Evolutionary conservation across 75 land plant species (phyloP), one percentile per base, ranked within the genome.

Genomic region (Sequoiadendron giganteum): DNA sequence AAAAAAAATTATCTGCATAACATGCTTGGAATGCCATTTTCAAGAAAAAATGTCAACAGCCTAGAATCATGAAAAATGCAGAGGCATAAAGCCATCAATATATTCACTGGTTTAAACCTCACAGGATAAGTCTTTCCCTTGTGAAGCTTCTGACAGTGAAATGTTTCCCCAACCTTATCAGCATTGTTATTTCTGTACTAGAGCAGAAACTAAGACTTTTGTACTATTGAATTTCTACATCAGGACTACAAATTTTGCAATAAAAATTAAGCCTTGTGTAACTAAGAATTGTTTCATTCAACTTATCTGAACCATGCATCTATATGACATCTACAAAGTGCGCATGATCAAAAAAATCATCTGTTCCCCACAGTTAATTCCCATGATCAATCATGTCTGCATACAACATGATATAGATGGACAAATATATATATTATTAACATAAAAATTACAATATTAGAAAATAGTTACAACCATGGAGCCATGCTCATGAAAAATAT

Each of bases 101-200:
- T 82, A 82, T 82, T 82, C 84, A 82, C 84, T n/a, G 84, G 84
- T 82, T 82, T 82, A 82, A 82, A 82, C 84, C 43, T 82, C 52
- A 82, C 84, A 82, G 16, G 84, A 45, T 25, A 82, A 82, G 84
- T 28, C 84, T 82, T 82, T 15, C 30, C 84, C 84, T 82, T 82
- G 49, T 82, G 84, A 82, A 82, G 84, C 84, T 82, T 82, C 84
- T 82, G 84, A 47, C 84, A 82, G 54, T 82, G 84, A 82, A 82
- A 45, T 8, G 84, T n/a, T 45, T n/a, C 14, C 47, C n/a, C 15
- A 82, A 25, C 32, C 16, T 49, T 10, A 47, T 0, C n/a, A 45
- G n/a, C 15, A 82, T 10, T 1, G 25, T 82, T 47, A 25, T 10
- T 10, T 73, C 5, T 9, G 36, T 11, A 32, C 77, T 25, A 45